These are phyloP conservation scores for Fomitopsis pulvina DNA, from an alignment of 768 basidiomycete species.

Conservation along the genomic window DNA sequence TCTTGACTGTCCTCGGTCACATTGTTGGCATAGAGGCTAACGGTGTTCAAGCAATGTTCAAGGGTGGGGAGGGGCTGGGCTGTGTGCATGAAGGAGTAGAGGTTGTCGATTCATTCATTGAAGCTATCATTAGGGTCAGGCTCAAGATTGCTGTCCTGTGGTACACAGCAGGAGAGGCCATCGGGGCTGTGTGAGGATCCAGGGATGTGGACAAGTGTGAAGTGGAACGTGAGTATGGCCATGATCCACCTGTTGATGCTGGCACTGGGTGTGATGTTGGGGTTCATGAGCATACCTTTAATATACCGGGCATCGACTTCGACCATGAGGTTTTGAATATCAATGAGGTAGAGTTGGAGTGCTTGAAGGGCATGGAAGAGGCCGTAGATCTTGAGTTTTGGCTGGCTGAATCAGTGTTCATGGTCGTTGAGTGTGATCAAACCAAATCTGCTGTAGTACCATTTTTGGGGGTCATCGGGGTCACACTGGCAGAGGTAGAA, in stretches of 20 bases:
- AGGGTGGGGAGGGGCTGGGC: background rate
- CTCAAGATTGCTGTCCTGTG: constrained; percentile 1
- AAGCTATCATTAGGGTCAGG: background rate
- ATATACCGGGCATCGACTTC: constrained; percentile 35
- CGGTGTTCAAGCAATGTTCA: background rate
- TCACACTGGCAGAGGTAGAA: constrained; percentile 23
- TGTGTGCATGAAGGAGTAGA: constrained; percentile 7
- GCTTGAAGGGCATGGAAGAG: constrained; percentile 8
- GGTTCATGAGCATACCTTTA: constrained; percentile 33
- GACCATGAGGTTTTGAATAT: constrained; percentile 24
- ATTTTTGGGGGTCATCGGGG: too few relatives aligned
- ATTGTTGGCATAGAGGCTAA: too few relatives aligned
- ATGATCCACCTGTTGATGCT: constrained; percentile 39
- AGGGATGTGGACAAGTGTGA: constrained; percentile 31
- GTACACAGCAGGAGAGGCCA: constrained; percentile 22
- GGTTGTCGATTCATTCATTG: constrained; percentile 14
- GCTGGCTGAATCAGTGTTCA: constrained; percentile 16
- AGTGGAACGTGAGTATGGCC: constrained; percentile 31
- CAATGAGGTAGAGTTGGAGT: constrained; percentile 4
- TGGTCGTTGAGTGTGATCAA: constrained; percentile 31
- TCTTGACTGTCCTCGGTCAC: too few relatives aligned
- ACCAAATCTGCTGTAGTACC: constrained; percentile 27
- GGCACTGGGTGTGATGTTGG: constrained; percentile 31
- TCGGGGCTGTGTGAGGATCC: constrained; percentile 21
- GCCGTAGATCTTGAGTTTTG: constrained; percentile 25